Evolutionary conservation across 306 rosid genomes (phyloP).

Genomic region (Bauhinia variegata): DNA sequence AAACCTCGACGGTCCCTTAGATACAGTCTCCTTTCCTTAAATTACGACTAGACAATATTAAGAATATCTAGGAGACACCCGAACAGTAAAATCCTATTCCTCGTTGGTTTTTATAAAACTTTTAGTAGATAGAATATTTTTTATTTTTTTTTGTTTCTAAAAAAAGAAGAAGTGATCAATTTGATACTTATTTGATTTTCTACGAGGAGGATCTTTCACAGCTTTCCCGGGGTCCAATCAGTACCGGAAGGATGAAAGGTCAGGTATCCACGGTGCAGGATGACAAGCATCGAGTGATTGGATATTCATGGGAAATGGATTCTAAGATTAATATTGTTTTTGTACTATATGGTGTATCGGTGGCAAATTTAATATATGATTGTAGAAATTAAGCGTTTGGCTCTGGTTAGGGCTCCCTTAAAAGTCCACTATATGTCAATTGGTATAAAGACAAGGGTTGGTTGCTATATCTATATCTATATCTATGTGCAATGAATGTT

Average conservation of each 20-base stretch:
- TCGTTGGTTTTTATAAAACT: too few relatives aligned
- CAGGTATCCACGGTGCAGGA: neutral
- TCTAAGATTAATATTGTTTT: too few relatives aligned
- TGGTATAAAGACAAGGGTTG: slow-evolving; percentile 22
- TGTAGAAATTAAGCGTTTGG: slow-evolving; percentile 8
- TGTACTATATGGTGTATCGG: neutral
- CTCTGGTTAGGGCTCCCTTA: slow-evolving; percentile 13
- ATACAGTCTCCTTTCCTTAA: neutral
- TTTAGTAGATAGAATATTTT: too few relatives aligned
- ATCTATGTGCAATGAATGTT: slow-evolving; percentile 44
- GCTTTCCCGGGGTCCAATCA: too few relatives aligned
- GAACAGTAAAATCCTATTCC: too few relatives aligned
- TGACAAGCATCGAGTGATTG: neutral
- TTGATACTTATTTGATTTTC: too few relatives aligned
- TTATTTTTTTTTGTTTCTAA: too few relatives aligned
- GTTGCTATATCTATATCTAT: too few relatives aligned
- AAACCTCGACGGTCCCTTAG: too few relatives aligned
- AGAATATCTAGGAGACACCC: neutral
- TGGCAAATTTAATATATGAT: neutral
- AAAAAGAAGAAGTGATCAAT: too few relatives aligned
- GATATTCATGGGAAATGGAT: neutral
- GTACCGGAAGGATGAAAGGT: neutral
- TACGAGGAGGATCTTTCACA: too few relatives aligned
- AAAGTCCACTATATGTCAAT: slow-evolving; percentile 28
- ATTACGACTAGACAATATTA: neutral